These are phyloP conservation scores for Hanseniaspora nectarophila DNA, from an alignment of 805 yeast genomes.

Conservation along the genomic window DNA sequence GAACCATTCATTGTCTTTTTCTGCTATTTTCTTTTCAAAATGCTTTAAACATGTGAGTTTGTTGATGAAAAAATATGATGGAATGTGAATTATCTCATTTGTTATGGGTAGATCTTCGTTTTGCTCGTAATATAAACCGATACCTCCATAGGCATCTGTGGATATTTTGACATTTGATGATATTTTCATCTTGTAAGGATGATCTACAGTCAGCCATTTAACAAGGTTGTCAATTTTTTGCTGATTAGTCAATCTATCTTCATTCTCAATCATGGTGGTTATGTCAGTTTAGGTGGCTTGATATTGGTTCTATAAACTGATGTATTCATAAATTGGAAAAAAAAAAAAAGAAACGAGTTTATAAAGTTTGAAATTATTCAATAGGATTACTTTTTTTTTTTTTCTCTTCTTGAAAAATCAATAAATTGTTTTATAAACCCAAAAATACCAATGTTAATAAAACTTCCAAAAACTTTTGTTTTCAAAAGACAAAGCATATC, in stretches of 20 bases:
- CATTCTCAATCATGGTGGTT: background rate
- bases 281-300: background rate
- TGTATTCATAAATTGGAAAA: background rate
- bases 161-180: conserved; percentile 3
- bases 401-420: too few species aligned
- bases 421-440: background rate
- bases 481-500: background rate
- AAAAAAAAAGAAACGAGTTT: background rate
- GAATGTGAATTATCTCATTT: conserved; percentile 4
- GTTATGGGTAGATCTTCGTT: background rate
- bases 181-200: background rate
- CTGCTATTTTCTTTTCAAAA: background rate
- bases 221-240: background rate
- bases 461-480: background rate
- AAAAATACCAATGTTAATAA: background rate
- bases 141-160: conserved; percentile 11
- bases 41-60: conserved; percentile 9
- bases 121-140: conserved; percentile 7
- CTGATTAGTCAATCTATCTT: background rate
- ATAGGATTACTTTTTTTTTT: background rate
- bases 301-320: too few species aligned
- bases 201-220: background rate
- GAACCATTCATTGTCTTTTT: background rate
- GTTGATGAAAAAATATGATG: conserved; percentile 8
- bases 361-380: background rate